These are phyloP conservation scores for Phoma herbarum DNA, from an alignment of 2,329 filamentous ascomycete species.

Conservation along the genomic window DNA sequence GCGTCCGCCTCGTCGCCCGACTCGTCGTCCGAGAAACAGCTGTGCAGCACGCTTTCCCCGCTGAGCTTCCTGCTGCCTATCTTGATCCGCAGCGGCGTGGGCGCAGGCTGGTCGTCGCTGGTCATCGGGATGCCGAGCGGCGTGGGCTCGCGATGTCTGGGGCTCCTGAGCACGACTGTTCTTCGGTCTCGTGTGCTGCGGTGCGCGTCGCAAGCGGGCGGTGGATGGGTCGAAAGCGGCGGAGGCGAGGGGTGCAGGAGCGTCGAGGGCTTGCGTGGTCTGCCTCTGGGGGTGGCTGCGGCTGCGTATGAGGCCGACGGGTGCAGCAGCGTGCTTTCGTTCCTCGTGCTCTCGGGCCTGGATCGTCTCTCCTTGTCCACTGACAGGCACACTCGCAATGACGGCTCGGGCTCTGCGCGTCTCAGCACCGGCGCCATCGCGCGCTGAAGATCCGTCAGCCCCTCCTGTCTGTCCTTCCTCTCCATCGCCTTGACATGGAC, in stretches of 20 bases:
- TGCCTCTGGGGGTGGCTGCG: no score
- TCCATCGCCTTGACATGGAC: neutral
- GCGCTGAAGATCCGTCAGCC: conserved; percentile 9
- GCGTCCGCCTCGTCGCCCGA: neutral
- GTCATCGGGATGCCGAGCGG: conserved; percentile 23
- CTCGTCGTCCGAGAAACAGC: conserved; percentile 21
- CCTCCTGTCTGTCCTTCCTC: conserved; percentile 2
- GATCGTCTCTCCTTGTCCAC: no score
- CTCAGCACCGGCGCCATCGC: conserved; percentile 21
- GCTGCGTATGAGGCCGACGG: neutral
- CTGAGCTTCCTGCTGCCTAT: neutral
- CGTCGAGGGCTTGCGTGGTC: no score
- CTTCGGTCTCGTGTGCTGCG: no score
- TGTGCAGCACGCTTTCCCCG: conserved; percentile 16
- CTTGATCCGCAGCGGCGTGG: conserved; percentile 1
- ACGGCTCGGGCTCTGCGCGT: no score
- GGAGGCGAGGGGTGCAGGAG: neutral
- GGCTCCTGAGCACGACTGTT: neutral
- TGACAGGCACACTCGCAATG: no score
- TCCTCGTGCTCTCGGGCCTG: neutral
- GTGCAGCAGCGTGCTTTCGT: neutral
- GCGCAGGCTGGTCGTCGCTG: neutral
- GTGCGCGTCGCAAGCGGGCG: no score
- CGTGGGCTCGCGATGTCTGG: conserved; percentile 21
- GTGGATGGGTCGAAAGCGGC: neutral